phyloP scores from a whole-genome alignment of 1,139 yeast genomes.

The Candida freyschussii region DNA sequence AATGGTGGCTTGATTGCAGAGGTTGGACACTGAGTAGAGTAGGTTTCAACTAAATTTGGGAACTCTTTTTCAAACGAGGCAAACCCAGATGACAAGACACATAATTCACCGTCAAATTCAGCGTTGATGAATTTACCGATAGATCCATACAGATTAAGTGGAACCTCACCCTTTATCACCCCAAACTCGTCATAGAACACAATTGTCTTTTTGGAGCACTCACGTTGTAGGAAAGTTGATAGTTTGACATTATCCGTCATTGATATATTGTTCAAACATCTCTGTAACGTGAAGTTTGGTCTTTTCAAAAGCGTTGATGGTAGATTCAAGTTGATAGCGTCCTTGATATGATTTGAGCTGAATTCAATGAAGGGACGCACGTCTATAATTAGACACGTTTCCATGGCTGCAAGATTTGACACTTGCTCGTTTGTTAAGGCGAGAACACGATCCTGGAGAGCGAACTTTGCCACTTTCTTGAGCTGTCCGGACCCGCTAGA shows the following conservation, averaged over 20 bases:
- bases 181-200: conserved; percentile 32
- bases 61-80: conserved; percentile 27
- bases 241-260: conserved; percentile 32
- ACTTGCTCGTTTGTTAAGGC: conserved; percentile 9
- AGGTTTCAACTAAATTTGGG: conserved; percentile 22
- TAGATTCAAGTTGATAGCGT: conserved; percentile 63
- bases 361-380: conserved; percentile 68
- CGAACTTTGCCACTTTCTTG: conserved; percentile 14
- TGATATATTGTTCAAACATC: conserved; percentile 32
- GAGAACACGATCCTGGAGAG: conserved; percentile 12
- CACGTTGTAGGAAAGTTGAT: conserved; percentile 18
- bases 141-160: conserved; percentile 41
- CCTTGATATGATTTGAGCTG: conserved; percentile 44
- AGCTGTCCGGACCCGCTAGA: conserved; percentile 1
- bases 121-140: conserved; percentile 41
- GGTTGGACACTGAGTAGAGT: conserved; percentile 1
- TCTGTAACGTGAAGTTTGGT: conserved; percentile 53
- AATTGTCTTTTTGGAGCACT: conserved; percentile 19
- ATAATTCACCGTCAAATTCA: conserved; percentile 31
- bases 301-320: conserved; percentile 78
- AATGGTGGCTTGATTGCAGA: conserved; percentile 9
- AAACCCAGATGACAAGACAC: conserved; percentile 34
- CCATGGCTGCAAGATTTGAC: conserved; percentile 3
- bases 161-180: conserved; percentile 26
- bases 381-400: conserved; percentile 46